Evolutionary conservation across 768 basidiomycete species (phyloP), one percentile per base, ranked within the genome.

Genomic region (Lactarius akahatsu): DNA sequence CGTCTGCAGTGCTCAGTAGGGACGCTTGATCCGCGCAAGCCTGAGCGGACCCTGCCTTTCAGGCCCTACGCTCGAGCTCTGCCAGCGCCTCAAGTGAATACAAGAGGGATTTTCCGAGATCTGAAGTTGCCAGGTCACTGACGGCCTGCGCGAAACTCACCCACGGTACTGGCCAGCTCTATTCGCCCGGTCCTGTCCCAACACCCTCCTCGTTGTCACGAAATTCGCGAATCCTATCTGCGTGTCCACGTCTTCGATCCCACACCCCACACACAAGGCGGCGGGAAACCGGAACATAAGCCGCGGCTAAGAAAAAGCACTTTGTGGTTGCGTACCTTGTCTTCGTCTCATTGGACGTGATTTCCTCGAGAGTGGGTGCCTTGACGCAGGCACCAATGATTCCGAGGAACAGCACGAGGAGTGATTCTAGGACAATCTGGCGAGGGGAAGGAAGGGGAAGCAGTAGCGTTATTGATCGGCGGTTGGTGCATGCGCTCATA

Each of bases 321-420:
- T 52, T n/a, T 16, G 1, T 54, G 23, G 7, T 38, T 20, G 76
- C 85, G 70, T 71, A 92, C 92, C 88, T 82, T 73, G 83, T 87
- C 71, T 83, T 84, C 92, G 94, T 94, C 77, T 96, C 92, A 71
- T 89, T 92, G 20, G 91, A 95, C 41, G 89, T 89, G 66, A 94
- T 91, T 71, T 93, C 90, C 71, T 88, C 91, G 38, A 94, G 77
- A 40, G 80, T 74, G 1, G 91, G 85, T 8, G 89, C 82, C 69
- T 83, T 87, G 66, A 91, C 71, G 20, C 86, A 84, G 40, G 90
- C 89, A 8, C 91, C 92, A 3, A 92, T 65, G 26, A 85, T 87
- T 26, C 91, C 91, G 11, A 89, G 67, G n/a, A 86, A 70, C 28
- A 93, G 79, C 1, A 86, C 84, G 61, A 86, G 54, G 26, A 91